Conservation (phyloP, 2,329 filamentous ascomycete species). For the Basipetospora chlamydospora region DNA sequence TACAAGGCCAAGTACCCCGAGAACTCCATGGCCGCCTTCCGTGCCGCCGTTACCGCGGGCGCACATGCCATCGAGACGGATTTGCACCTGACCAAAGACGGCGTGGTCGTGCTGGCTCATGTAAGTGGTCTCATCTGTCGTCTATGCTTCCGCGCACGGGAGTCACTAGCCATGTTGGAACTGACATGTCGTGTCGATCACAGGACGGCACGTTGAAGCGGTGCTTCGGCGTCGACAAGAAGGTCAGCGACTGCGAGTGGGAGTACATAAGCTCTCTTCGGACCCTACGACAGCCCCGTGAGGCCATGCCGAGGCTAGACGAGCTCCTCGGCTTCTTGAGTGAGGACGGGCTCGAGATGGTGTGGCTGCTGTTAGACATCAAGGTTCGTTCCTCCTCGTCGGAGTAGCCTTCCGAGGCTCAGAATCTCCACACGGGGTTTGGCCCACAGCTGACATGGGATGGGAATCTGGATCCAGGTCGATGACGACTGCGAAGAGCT, state of each 20-base stretch:
- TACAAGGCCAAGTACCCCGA: slow-evolving; percentile 69
- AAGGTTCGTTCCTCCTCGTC: slow-evolving; percentile 42
- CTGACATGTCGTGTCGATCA: not conserved
- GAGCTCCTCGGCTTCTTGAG: slow-evolving; percentile 64
- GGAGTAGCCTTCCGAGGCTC: not conserved
- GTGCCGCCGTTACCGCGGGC: slow-evolving; percentile 56
- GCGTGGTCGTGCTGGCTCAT: slow-evolving; percentile 74
- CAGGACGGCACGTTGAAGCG: slow-evolving; percentile 64
- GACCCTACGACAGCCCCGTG: slow-evolving; percentile 52
- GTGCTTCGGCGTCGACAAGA: slow-evolving; percentile 63
- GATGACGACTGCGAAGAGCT: slow-evolving; percentile 57
- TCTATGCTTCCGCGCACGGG: slow-evolving; percentile 1
- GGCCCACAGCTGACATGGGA: too few species aligned
- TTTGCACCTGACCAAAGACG: slow-evolving; percentile 67
- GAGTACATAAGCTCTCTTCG: slow-evolving; percentile 52
- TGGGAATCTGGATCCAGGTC: slow-evolving; percentile 25
- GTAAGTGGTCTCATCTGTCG: slow-evolving; percentile 26
- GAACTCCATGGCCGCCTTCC: slow-evolving; percentile 72
- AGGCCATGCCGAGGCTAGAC: slow-evolving; percentile 56
- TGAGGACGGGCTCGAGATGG: slow-evolving; percentile 44
- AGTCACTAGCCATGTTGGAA: not conserved
- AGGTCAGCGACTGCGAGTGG: slow-evolving; percentile 66
- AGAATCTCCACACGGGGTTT: not conserved
- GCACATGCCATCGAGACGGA: slow-evolving; percentile 81
- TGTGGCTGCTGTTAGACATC: slow-evolving; percentile 80